phyloP scores from a whole-genome alignment of 306 rosid genomes.

The Amphicarpaea edgeworthii region DNA sequence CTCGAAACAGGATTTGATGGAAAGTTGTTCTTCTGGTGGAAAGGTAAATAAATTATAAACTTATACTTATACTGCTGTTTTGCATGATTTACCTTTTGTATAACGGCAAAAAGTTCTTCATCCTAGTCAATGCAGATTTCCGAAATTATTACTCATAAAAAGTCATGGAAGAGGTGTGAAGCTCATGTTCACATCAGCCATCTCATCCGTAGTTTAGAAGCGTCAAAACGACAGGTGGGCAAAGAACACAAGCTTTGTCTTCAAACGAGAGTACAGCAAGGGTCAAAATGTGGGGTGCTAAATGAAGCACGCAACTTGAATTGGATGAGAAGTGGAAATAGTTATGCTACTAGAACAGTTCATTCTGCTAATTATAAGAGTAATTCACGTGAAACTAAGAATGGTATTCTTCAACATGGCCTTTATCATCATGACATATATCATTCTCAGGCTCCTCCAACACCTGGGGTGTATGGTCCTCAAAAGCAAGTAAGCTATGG shows the following conservation, averaged over 20 bases:
- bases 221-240: slow-evolving; percentile 40
- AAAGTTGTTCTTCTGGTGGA: slow-evolving; percentile 42
- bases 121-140: slow-evolving; percentile 51
- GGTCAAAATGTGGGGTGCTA: slow-evolving; percentile 50
- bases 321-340: slow-evolving; percentile 44
- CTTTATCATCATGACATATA: slow-evolving; percentile 51
- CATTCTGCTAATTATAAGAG: slow-evolving; percentile 45
- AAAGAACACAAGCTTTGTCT: slow-evolving; percentile 39
- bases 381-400: slow-evolving; percentile 49
- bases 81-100: slow-evolving; percentile 1
- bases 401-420: slow-evolving; percentile 47
- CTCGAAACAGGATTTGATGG: slow-evolving; percentile 46
- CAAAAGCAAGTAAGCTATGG: slow-evolving; percentile 64
- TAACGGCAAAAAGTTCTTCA: not conserved
- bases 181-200: slow-evolving; percentile 73
- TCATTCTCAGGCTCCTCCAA: slow-evolving; percentile 40
- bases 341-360: slow-evolving; percentile 29
- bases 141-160: slow-evolving; percentile 37
- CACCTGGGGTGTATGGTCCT: slow-evolving; percentile 40
- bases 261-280: slow-evolving; percentile 48
- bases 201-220: slow-evolving; percentile 57
- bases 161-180: slow-evolving; percentile 66
- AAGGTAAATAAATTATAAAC: slow-evolving; percentile 41
- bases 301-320: slow-evolving; percentile 42
- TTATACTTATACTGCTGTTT: slow-evolving; percentile 23